Percentiles rank a stretch among this genome's conserved stretches.
These are phyloP conservation scores for Aspergillus bombycis DNA, from an alignment of 2,329 filamentous ascomycete genomes.

Conservation along the genomic window DNA sequence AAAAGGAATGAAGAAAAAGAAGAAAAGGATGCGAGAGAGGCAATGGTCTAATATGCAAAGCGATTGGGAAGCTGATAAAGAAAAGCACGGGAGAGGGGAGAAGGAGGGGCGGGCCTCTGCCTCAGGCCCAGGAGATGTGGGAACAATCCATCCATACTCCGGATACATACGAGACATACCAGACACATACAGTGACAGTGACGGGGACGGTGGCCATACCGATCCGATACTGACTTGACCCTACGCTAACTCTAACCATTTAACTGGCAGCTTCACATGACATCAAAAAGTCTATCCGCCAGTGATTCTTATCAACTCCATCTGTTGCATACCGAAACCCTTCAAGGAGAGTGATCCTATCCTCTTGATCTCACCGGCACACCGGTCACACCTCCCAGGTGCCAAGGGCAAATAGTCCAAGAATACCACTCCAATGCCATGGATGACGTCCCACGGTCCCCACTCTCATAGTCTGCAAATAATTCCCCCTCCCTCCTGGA, in stretches of 20 bases:
- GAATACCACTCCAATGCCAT: slow-evolving; percentile 6
- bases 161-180: no score
- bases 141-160: neutral
- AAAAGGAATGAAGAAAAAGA: slow-evolving; percentile 6
- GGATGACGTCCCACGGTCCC: slow-evolving; percentile 5
- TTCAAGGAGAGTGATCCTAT: neutral
- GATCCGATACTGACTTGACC: no score
- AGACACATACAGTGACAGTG: no score
- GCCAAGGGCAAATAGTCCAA: slow-evolving; percentile 6
- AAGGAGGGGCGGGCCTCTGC: neutral
- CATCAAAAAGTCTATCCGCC: neutral
- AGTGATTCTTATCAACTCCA: neutral
- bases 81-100: neutral
- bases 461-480: neutral
- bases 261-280: neutral
- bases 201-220: no score
- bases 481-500: neutral
- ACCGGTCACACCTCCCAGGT: slow-evolving; percentile 11
- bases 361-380: slow-evolving; percentile 15
- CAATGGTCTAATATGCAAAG: neutral
- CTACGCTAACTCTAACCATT: neutral
- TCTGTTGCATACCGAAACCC: neutral
- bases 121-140: neutral
- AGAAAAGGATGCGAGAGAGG: slow-evolving; percentile 3
- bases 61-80: slow-evolving; percentile 1